phyloP scores from a whole-genome alignment of 176 grass and related monocot genomes.

The Typha latifolia region DNA sequence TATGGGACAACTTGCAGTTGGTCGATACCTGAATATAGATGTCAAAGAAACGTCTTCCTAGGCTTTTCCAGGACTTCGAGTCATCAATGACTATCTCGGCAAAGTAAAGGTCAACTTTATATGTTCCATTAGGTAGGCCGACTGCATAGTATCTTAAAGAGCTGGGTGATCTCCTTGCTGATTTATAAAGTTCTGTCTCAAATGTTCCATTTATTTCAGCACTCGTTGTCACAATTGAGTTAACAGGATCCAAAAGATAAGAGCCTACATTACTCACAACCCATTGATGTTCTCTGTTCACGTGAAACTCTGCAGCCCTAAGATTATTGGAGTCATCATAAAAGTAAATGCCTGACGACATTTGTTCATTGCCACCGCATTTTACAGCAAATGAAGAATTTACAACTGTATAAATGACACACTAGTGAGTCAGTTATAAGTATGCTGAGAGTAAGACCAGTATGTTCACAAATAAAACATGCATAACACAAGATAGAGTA shows the following conservation, averaged over 20 bases:
- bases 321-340: slow-evolving; percentile 22
- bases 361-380: slow-evolving; percentile 1
- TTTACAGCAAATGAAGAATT: slow-evolving; percentile 12
- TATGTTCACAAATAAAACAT: neutral
- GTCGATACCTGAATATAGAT: slow-evolving; percentile 34
- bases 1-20: no score
- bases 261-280: slow-evolving; percentile 33
- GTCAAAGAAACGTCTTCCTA: slow-evolving; percentile 41
- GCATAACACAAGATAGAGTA: neutral
- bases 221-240: slow-evolving; percentile 13
- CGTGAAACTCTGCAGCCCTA: slow-evolving; percentile 31
- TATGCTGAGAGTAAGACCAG: neutral
- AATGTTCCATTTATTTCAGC: neutral
- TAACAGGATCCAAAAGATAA: slow-evolving; percentile 10
- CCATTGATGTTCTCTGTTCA: slow-evolving; percentile 27
- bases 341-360: slow-evolving; percentile 9
- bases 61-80: neutral
- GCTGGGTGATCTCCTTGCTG: slow-evolving; percentile 41
- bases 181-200: slow-evolving; percentile 20
- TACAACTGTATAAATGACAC: neutral
- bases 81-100: slow-evolving; percentile 50
- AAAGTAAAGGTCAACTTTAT: slow-evolving; percentile 39
- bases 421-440: neutral
- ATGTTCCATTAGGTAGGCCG: slow-evolving; percentile 28
- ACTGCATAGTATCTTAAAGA: slow-evolving; percentile 34